Conservation (phyloP, 306 rosid genomes). For the Lupinus albus region DNA sequence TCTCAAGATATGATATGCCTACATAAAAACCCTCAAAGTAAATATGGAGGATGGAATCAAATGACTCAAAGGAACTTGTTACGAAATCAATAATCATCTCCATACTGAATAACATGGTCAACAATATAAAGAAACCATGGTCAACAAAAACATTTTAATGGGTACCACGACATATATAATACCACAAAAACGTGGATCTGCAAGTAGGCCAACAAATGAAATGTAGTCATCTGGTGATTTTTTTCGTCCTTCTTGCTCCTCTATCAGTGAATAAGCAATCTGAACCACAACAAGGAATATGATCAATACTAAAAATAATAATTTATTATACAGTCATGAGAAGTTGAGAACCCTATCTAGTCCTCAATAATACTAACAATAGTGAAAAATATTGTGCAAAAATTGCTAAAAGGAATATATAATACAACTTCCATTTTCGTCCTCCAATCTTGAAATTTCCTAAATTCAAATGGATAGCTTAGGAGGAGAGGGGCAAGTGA, state of each 20-base stretch:
- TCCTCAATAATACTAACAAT: not conserved
- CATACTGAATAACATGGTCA: conserved; percentile 29
- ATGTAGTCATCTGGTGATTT: conserved; percentile 67
- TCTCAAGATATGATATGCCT: conserved; percentile 91
- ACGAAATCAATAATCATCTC: conserved; percentile 37
- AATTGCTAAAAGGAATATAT: conserved; percentile 12
- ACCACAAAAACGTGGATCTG: conserved; percentile 97
- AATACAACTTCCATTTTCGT: conserved; percentile 26
- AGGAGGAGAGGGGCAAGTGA: conserved; percentile 5
- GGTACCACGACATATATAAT: conserved; percentile 58
- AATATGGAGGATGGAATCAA: conserved; percentile 40
- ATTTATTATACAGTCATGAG: not conserved
- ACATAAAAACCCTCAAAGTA: conserved; percentile 48
- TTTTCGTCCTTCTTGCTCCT: conserved; percentile 91
- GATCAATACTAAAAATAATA: not conserved
- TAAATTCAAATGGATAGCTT: conserved; percentile 15
- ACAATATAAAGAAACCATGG: conserved; percentile 31
- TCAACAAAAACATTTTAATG: conserved; percentile 43
- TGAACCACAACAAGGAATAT: conserved; percentile 44
- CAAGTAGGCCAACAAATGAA: conserved; percentile 95
- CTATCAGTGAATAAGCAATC: conserved; percentile 90
- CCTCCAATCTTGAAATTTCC: conserved; percentile 34
- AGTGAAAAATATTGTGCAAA: conserved; percentile 25
- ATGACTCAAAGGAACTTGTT: conserved; percentile 37
- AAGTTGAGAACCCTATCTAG: conserved; percentile 2